Conservation (phyloP, 306 rosid genomes). For the Castanospermum australe region DNA sequence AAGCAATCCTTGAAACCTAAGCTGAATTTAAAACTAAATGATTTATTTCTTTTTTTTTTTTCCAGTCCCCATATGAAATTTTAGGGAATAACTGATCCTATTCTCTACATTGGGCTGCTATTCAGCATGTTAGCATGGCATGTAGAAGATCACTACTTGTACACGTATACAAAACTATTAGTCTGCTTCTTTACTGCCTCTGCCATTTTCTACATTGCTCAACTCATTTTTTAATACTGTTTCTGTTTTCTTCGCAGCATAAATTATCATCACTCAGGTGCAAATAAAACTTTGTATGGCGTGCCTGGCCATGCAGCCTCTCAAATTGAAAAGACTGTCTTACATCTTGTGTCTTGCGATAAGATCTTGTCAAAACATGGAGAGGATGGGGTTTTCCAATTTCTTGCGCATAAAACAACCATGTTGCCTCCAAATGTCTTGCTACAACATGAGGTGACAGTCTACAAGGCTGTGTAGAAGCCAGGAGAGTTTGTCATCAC, state of each 20-base stretch:
- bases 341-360: slow-evolving; percentile 22
- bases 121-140: slow-evolving; percentile 59
- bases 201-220: neutral
- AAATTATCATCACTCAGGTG: slow-evolving; percentile 32
- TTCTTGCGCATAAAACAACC: slow-evolving; percentile 39
- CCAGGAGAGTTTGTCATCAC: slow-evolving; percentile 46
- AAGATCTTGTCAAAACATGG: slow-evolving; percentile 13
- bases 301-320: slow-evolving; percentile 39
- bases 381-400: slow-evolving; percentile 28
- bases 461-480: slow-evolving; percentile 37
- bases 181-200: neutral
- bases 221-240: neutral
- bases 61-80: neutral
- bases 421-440: slow-evolving; percentile 38
- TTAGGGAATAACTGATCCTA: slow-evolving; percentile 51
- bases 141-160: slow-evolving; percentile 47
- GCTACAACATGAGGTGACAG: slow-evolving; percentile 37
- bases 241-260: slow-evolving; percentile 21
- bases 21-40: neutral
- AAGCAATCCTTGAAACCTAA: neutral
- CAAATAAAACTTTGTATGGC: slow-evolving; percentile 37
- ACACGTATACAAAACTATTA: slow-evolving; percentile 22
- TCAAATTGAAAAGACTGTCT: slow-evolving; percentile 27
- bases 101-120: slow-evolving; percentile 40
- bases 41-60: neutral